Evolutionary conservation across 768 basidiomycete species (phyloP).

Genomic region (Russula vinacea): DNA sequence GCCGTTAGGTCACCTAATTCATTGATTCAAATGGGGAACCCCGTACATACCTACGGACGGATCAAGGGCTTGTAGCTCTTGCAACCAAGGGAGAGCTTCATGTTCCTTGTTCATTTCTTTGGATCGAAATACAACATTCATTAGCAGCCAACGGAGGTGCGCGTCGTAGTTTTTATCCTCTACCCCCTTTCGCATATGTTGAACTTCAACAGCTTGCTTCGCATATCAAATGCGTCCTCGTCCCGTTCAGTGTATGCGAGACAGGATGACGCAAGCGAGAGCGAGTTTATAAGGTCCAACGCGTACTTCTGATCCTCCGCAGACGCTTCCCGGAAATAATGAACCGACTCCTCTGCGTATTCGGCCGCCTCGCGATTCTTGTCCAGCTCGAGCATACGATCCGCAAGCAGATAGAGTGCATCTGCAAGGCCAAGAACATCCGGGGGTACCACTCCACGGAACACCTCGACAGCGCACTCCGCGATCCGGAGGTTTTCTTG

Average conservation of each 20-base stretch:
- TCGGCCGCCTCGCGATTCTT: conserved; percentile 14
- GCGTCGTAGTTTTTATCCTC: neutral
- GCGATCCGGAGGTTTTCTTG: conserved; percentile 9
- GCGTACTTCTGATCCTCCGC: conserved; percentile 2
- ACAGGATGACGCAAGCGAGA: conserved; percentile 20
- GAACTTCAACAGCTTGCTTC: conserved; percentile 20
- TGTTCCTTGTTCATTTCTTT: neutral
- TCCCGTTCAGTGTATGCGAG: conserved; percentile 19
- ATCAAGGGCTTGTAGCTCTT: conserved; percentile 7
- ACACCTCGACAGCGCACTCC: conserved; percentile 4
- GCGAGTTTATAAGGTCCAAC: conserved; percentile 16
- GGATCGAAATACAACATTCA: conserved; percentile 12
- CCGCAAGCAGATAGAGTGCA: conserved; percentile 10
- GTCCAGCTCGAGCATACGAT: conserved; percentile 22
- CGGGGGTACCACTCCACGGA: conserved; percentile 9
- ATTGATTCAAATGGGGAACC: neutral
- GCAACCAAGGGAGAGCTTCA: neutral
- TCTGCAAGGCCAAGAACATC: conserved; percentile 19
- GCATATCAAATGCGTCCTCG: conserved; percentile 11
- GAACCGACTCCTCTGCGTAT: conserved; percentile 19
- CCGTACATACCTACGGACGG: neutral
- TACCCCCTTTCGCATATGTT: conserved; percentile 3
- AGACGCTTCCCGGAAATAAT: conserved; percentile 17
- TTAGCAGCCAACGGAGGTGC: conserved; percentile 10
- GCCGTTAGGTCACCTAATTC: neutral